phyloP scores from a whole-genome alignment of 2,329 filamentous ascomycete species.

The Graphilbum sp. region DNA sequence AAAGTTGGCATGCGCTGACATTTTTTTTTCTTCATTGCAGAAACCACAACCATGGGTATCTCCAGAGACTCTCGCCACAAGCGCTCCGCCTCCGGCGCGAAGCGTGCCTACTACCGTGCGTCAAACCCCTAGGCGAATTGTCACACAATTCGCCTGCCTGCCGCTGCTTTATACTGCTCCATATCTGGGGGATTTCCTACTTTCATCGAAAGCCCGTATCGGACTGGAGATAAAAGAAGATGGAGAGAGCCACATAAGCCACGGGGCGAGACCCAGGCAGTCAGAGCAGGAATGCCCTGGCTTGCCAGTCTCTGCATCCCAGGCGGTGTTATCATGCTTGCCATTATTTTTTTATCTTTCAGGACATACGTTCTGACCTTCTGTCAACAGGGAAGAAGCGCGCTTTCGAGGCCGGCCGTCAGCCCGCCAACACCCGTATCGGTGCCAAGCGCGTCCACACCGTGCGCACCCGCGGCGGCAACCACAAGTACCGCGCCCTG shows the following conservation, averaged over 20 bases:
- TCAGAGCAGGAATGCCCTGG: too few species aligned
- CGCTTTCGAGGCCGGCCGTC: conserved; percentile 99
- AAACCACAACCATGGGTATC: conserved; percentile 92
- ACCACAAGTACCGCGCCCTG: conserved; percentile 99
- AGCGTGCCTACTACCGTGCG: conserved; percentile 83
- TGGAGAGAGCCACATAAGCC: not conserved
- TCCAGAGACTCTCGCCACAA: conserved; percentile 99
- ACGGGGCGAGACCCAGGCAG: not conserved
- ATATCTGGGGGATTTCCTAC: conserved; percentile 1
- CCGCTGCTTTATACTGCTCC: too few species aligned
- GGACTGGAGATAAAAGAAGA: conserved; percentile 12
- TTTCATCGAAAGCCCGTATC: conserved; percentile 51
- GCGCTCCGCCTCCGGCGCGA: conserved; percentile 97
- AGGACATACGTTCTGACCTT: conserved; percentile 59
- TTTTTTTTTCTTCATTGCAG: conserved; percentile 21
- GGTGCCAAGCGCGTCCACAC: conserved; percentile 39
- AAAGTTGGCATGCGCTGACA: not conserved
- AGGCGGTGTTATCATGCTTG: too few species aligned
- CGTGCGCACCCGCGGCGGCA: conserved; percentile 47
- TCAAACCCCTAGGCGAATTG: conserved; percentile 18
- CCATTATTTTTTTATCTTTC: conserved; percentile 7
- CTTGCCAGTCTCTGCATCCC: too few species aligned
- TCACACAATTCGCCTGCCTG: not conserved
- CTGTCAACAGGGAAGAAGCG: conserved; percentile 70
- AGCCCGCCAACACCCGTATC: conserved; percentile 99